Base-by-base conservation (phyloP, 2,329 filamentous ascomycete species). In the Aspergillus alliaceus region DNA sequence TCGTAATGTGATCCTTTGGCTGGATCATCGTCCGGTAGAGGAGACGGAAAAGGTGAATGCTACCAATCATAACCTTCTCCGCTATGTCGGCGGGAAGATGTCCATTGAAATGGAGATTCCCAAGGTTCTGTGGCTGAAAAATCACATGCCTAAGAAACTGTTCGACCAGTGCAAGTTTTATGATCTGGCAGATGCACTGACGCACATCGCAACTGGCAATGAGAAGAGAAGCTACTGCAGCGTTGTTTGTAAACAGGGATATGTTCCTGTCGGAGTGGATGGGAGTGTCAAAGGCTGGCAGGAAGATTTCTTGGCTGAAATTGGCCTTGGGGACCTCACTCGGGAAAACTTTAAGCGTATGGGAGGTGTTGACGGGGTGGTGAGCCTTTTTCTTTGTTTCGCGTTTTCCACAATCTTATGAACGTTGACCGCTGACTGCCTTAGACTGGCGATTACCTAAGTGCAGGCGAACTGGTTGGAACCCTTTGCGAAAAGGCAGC, bases 61-160 rank as follows among this genome's bases (percentile, higher is more conserved):
- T 54, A 98, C 95, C 2, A 84, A 88, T 53, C 95, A 99, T 80
- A 95, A 96, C 75, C 82, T 99, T 53, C 85, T 99, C 58, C 90
- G 92, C 69, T 99, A 99, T 72, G 95, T 99, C 18, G 95, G 95
- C 66, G 95, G 95, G 62, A 93, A 90, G 73, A 99, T 99, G 95
- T 96, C 91, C 73, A 93, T 97, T 64, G 95, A 99, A 81, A 99
- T 99, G 95, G 95, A 99, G 75, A 96, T 99, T 55, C 95, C 95
- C 62, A 99, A 99, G 79, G 91, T 97, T 1, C 82, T 98, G 57
- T 99, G 95, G 95, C 83, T 99, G 71, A 98, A 98, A 84, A 96
- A 96, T 77, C 86, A 98, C 78, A 98, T 99, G 95, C 90, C 95
- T 2, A 83, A 89, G 54, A 90, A 96, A 68, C 81, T 95, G 15